Base-by-base conservation (phyloP, 208 protist genomes). In the Leishmania major region DNA sequence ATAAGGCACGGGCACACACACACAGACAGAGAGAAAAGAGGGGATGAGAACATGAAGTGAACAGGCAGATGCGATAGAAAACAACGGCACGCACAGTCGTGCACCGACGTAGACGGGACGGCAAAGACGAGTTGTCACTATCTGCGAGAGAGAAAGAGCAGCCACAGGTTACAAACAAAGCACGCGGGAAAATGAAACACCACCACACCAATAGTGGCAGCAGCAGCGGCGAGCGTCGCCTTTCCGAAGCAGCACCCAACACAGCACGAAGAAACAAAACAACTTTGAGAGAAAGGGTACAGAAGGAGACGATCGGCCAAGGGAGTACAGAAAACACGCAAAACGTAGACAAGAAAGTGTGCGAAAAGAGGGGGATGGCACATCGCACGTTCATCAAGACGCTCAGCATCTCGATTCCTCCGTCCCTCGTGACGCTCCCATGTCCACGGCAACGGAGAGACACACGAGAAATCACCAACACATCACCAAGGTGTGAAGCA, bases 391-490 rank as follows among this genome's bases (percentile, higher is more conserved):
- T 55, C 15, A 55, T 55, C 15, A 55, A 55, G 51, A 55, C 51
- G 13, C 51, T 22, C 10, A 22, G 79, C 84, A 31, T 47, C 5
- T 72, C 10, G 51, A 13, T 55, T 55, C 15, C 64, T 59, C 75
- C 43, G n/a, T 28, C 43, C 22, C 17, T 13, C 51, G 35, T 45
- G 43, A 15, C 74, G 3, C 28, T 84, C 45, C 53, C n/a, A 49
- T 55, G 28, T 71, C 69, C 64, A 70, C 72, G 25, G 37, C 80
- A 75, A 55, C 28, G 73, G 80, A 62, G 72, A 69, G 51, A 55
- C 0, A 22, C 51, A 5, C 11, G 51, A 55, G 51, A 11, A 2
- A 53, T 7, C 49, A 55, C 51, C 51, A 55, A 15, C 19, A 15
- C 51, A 55, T 10, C 45, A 59, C 55, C 55, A 45, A 40, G 37